These are phyloP conservation scores for Casuarina cunninghamiana DNA, from an alignment of 306 rosid genomes.

Conservation along the genomic window DNA sequence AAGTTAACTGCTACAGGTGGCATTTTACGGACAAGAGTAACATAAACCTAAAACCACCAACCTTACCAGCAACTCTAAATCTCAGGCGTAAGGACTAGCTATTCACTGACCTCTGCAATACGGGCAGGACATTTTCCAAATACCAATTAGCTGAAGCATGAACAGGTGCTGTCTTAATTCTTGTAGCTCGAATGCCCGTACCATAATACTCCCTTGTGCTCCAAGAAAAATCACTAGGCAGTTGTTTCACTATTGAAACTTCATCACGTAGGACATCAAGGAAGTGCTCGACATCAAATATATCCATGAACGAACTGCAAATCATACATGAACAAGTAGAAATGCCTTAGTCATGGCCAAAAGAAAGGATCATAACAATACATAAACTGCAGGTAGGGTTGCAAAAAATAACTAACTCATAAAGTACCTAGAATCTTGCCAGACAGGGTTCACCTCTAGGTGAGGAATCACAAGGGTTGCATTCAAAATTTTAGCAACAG, in stretches of 20 bases:
- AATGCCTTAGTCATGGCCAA: neutral
- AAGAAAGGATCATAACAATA: neutral
- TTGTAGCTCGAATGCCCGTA: constrained; percentile 67
- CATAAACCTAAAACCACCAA: neutral
- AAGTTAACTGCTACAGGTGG: neutral
- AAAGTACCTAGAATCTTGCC: constrained; percentile 84
- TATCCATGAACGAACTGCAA: constrained; percentile 86
- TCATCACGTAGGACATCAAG: constrained; percentile 79
- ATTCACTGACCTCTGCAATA: constrained; percentile 74
- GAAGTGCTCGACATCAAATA: constrained; percentile 97
- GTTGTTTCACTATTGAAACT: constrained; percentile 76
- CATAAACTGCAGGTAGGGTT: constrained; percentile 4
- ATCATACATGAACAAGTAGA: constrained; percentile 13
- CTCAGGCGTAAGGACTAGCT: constrained; percentile 23
- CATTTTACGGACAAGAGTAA: neutral
- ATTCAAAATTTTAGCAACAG: constrained; percentile 87
- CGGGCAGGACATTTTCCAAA: constrained; percentile 80
- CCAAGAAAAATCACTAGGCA: constrained; percentile 83
- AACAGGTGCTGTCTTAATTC: constrained; percentile 93
- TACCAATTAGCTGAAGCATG: constrained; percentile 94
- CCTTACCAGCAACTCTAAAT: neutral
- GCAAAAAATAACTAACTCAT: neutral
- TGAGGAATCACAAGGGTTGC: constrained; percentile 94
- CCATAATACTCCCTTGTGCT: constrained; percentile 90
- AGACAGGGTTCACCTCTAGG: constrained; percentile 91